phyloP scores from a whole-genome alignment of 2,329 filamentous ascomycete species.

The Phialocephala sp. region DNA sequence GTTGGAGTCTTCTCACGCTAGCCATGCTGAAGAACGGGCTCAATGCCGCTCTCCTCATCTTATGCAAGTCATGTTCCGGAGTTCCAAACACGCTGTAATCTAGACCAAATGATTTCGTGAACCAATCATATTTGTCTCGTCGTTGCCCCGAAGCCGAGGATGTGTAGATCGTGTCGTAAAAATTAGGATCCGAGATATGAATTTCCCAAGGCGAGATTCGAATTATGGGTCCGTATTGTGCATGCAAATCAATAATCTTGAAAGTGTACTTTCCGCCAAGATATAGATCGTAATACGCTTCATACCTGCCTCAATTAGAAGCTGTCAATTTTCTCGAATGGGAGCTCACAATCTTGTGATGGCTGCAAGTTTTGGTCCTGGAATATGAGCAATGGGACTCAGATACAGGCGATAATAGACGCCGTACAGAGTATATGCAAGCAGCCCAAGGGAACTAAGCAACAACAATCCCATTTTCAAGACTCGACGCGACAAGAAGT shows the following conservation, averaged over 20 bases:
- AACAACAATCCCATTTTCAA: conserved; percentile 15
- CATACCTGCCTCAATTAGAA: conserved; percentile 32
- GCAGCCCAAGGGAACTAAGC: conserved; percentile 1
- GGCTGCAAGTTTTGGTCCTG: conserved; percentile 44
- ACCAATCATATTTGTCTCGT: conserved; percentile 27
- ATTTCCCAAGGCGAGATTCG: conserved; percentile 48
- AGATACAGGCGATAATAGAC: conserved; percentile 41
- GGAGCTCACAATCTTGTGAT: conserved; percentile 34
- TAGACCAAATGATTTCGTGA: conserved; percentile 17
- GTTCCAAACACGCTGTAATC: conserved; percentile 24
- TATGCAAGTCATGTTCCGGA: conserved; percentile 30
- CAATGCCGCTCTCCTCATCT: conserved; percentile 29
- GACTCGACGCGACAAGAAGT: not conserved
- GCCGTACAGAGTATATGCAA: conserved; percentile 7
- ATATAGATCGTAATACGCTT: conserved; percentile 50
- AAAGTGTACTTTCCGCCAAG: conserved; percentile 50
- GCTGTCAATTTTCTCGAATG: not conserved
- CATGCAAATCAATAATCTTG: conserved; percentile 50
- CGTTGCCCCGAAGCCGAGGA: conserved; percentile 16
- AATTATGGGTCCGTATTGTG: conserved; percentile 47
- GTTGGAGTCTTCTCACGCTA: conserved; percentile 28
- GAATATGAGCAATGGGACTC: conserved; percentile 43
- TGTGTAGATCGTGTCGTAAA: conserved; percentile 49
- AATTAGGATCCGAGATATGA: conserved; percentile 46
- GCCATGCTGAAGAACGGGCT: conserved; percentile 34